These are phyloP conservation scores for Colletotrichum orbiculare DNA, from an alignment of 2,329 filamentous ascomycete genomes.

Conservation along the genomic window DNA sequence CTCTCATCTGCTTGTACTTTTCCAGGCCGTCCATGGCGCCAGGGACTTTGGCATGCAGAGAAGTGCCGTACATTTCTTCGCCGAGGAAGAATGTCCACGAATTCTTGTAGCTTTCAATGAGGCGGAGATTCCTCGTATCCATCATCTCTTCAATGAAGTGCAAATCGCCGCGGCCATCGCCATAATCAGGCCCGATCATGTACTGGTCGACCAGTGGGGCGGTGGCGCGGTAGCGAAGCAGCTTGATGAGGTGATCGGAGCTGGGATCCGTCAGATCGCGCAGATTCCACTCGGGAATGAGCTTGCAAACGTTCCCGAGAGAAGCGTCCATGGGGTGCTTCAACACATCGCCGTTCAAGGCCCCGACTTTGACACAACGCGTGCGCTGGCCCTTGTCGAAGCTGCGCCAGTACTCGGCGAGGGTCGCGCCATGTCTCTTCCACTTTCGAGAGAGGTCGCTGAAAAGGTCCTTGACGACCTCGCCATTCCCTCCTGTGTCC, in stretches of 20 bases:
- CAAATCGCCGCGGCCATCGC: conserved; percentile 49
- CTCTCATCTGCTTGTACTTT: conserved; percentile 38
- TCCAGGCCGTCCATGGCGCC: conserved; percentile 40
- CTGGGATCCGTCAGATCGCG: conserved; percentile 49
- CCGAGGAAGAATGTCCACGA: conserved; percentile 51
- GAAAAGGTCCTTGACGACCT: not conserved
- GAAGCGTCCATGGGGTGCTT: conserved; percentile 48
- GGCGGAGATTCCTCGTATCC: conserved; percentile 45
- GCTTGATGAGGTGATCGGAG: conserved; percentile 50
- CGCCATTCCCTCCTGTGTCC: not conserved
- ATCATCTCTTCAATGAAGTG: conserved; percentile 49
- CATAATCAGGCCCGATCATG: conserved; percentile 37
- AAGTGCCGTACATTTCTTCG: conserved; percentile 50
- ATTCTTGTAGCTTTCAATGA: conserved; percentile 41
- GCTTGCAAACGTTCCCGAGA: conserved; percentile 50
- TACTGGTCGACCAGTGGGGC: conserved; percentile 49
- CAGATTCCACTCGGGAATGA: conserved; percentile 58
- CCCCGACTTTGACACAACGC: conserved; percentile 48
- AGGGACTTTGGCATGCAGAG: conserved; percentile 41
- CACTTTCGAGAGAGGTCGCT: not conserved
- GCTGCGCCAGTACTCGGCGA: conserved; percentile 47
- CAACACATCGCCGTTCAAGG: conserved; percentile 47
- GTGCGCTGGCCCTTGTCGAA: conserved; percentile 48
- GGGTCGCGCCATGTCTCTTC: not conserved
- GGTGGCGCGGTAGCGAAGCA: conserved; percentile 52